Evolutionary conservation across 176 grass and related monocot genomes (phyloP), one percentile per base, ranked within the genome.

Genomic region (Carex myosuroides): DNA sequence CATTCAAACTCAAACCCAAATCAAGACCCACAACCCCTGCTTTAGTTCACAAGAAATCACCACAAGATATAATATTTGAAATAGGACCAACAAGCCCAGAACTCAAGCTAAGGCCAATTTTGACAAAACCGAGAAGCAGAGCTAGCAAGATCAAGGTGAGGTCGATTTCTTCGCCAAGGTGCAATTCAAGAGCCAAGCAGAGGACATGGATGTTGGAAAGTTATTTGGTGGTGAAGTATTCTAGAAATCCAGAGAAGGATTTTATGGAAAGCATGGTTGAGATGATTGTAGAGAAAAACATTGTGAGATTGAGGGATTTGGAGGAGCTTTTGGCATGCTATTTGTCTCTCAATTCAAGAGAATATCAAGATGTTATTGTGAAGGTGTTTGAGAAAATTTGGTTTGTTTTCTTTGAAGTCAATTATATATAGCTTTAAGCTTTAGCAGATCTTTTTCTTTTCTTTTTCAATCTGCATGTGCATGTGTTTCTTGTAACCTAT

Each of bases 241-340:
- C 95, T 29, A 71, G n/a, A 17, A 92, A 97, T 81, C 92, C 95
- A 39, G 90, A 91, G 85, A 79, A 54, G 78, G 92, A 94, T 75
- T 89, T 97, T 81, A 88, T 87, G 39, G 92, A 92, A 72, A 94
- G 92, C 85, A 97, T 97, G 92, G 72, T 90, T 42, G 95, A 97
- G 74, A 97, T 97, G 95, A 87, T 97, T 57, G 63, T 66, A 11
- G 91, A 88, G 84, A 97, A 94, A 70, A 72, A 60, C 42, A 84
- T 97, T 22, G 60, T 74, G n/a, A 60, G 44, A 71, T 5, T 83
- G 2, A 88, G 88, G 82, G 95, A 94, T 64, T 85, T 94, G 55
- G 89, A 97, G 90, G 92, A 97, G 84, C 87, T 97, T 20, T 86
- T 97, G 6, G 89, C 92, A 2, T 97, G 92, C 87, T 97, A 94